phyloP scores from a whole-genome alignment of 106 monocot species.

The Narthecium ossifragum region DNA sequence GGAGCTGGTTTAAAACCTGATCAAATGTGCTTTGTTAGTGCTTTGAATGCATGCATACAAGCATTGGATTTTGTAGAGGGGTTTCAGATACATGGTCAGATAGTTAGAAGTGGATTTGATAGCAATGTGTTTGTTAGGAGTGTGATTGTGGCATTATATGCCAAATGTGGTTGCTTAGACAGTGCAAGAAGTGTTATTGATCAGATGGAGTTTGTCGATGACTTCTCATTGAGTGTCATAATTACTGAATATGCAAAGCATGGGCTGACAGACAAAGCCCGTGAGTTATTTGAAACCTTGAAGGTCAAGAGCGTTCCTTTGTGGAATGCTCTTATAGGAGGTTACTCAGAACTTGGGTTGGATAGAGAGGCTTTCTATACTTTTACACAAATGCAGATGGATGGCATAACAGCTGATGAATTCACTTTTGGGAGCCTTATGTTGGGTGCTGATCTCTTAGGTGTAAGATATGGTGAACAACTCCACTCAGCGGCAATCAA shows the following conservation, averaged over 20 bases:
- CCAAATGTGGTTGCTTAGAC: constrained; percentile 34
- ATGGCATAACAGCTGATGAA: constrained; percentile 23
- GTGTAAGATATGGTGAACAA: constrained; percentile 28
- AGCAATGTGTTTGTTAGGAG: constrained; percentile 24
- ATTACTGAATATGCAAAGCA: constrained; percentile 57
- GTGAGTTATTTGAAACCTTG: constrained; percentile 25
- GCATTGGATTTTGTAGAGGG: constrained; percentile 33
- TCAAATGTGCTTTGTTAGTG: constrained; percentile 31
- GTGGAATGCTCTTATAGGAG: constrained; percentile 45
- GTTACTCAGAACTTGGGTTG: constrained; percentile 32
- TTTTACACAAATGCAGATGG: constrained; percentile 25
- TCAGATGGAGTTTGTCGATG: constrained; percentile 30
- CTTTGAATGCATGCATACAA: constrained; percentile 23
- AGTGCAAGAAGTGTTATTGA: constrained; percentile 21
- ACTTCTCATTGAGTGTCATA: constrained; percentile 40
- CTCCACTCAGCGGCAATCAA: constrained; percentile 31
- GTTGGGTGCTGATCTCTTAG: constrained; percentile 9
- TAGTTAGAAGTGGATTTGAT: constrained; percentile 29
- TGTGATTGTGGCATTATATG: constrained; percentile 38
- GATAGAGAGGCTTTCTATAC: constrained; percentile 21
- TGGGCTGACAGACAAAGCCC: constrained; percentile 18
- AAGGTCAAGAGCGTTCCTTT: constrained; percentile 28
- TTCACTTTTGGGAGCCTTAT: constrained; percentile 51
- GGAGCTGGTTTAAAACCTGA: constrained; percentile 24
- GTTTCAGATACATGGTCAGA: constrained; percentile 27